Conservation (phyloP, 2,329 filamentous ascomycete species). For the Taxawa tesnikishii region DNA sequence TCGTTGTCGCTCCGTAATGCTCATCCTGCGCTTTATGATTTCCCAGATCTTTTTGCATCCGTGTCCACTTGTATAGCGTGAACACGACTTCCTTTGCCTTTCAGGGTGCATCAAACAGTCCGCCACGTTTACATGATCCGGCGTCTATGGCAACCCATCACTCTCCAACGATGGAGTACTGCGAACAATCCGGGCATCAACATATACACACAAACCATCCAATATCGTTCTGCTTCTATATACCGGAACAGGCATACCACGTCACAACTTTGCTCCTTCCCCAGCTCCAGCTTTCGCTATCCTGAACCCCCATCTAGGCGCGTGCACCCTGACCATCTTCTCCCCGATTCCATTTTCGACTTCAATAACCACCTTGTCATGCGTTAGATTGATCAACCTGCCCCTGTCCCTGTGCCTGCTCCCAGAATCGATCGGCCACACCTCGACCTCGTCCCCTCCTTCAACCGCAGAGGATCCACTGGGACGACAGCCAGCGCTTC, state of each 20-base stretch:
- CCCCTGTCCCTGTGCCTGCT: constrained; percentile 47
- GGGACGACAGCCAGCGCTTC: constrained; percentile 31
- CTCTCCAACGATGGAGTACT: neutral
- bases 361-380: constrained; percentile 47
- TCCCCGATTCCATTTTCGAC: constrained; percentile 26
- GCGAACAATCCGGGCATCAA: too few relatives aligned
- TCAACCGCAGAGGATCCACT: constrained; percentile 43
- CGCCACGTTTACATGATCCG: too few relatives aligned
- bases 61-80: too few relatives aligned
- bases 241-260: too few relatives aligned
- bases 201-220: too few relatives aligned
- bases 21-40: too few relatives aligned
- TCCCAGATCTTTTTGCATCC: too few relatives aligned
- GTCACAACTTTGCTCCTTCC: constrained; percentile 16
- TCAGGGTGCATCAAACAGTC: too few relatives aligned
- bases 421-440: constrained; percentile 54
- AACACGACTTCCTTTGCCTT: too few relatives aligned
- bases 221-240: too few relatives aligned
- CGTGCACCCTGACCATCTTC: constrained; percentile 42
- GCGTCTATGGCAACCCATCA: neutral
- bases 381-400: constrained; percentile 38
- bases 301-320: constrained; percentile 48
- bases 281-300: constrained; percentile 25
- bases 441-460: constrained; percentile 42
- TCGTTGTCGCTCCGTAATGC: too few relatives aligned